phyloP scores from a whole-genome alignment of 2,329 filamentous ascomycete genomes.

The Xylariaceae sp. region DNA sequence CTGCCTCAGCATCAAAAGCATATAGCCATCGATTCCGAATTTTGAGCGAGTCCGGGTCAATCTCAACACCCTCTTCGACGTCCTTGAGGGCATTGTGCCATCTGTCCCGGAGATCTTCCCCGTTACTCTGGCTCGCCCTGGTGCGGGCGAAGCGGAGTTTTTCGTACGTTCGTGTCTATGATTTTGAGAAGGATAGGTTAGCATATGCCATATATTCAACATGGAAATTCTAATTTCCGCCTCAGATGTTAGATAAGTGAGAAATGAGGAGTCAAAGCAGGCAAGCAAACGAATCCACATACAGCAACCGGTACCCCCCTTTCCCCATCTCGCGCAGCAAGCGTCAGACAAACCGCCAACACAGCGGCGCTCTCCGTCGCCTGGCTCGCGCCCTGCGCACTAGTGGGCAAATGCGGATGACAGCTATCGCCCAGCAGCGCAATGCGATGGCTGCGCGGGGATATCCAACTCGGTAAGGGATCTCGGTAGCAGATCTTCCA shows the following conservation, averaged over 20 bases:
- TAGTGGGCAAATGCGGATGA: conserved; percentile 51
- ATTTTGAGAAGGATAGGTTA: background rate
- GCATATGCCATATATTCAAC: too few species aligned
- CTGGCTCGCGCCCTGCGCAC: conserved; percentile 50
- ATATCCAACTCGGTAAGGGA: conserved; percentile 49
- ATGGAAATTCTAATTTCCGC: too few species aligned
- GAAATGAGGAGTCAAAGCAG: too few species aligned
- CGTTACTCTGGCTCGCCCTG: conserved; percentile 40
- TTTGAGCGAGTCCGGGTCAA: conserved; percentile 43
- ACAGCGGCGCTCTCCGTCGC: conserved; percentile 50
- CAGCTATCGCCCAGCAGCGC: conserved; percentile 51
- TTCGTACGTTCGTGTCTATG: conserved; percentile 39
- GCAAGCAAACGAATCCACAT: too few species aligned
- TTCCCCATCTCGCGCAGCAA: conserved; percentile 41
- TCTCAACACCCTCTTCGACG: conserved; percentile 37
- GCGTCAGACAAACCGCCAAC: conserved; percentile 40
- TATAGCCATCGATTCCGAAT: conserved; percentile 46
- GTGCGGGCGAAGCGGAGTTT: conserved; percentile 40
- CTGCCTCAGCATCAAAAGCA: conserved; percentile 43
- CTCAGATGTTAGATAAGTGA: too few species aligned
- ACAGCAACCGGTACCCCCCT: conserved; percentile 37
- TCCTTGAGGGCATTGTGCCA: conserved; percentile 43
- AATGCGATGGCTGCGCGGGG: conserved; percentile 42
- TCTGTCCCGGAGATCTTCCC: conserved; percentile 40
- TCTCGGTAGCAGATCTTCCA: conserved; percentile 55